Evolutionary conservation across 306 rosid species (phyloP).

Genomic region (Argentina anserina): DNA sequence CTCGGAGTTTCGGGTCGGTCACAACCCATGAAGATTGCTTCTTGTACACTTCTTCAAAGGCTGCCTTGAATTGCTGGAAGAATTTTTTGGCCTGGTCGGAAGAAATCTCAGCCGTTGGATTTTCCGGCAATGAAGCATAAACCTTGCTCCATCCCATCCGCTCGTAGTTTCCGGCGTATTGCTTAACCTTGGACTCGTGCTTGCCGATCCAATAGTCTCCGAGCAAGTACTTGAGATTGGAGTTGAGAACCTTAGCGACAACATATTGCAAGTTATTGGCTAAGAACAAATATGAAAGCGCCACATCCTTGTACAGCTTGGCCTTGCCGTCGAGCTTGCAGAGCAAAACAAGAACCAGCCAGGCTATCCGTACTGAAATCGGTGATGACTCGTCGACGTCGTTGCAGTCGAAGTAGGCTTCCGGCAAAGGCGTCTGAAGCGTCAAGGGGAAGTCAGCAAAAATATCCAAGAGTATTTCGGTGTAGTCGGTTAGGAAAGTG

Average conservation of each 20-base stretch:
- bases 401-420: slow-evolving; percentile 45
- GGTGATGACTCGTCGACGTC: slow-evolving; percentile 32
- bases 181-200: slow-evolving; percentile 65
- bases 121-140: slow-evolving; percentile 41
- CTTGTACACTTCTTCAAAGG: slow-evolving; percentile 47
- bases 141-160: slow-evolving; percentile 78
- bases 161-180: slow-evolving; percentile 63
- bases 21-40: slow-evolving; percentile 61
- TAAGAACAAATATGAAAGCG: slow-evolving; percentile 72
- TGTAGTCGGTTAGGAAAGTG: slow-evolving; percentile 57
- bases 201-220: slow-evolving; percentile 61
- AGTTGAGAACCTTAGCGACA: slow-evolving; percentile 49
- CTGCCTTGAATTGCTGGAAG: slow-evolving; percentile 37
- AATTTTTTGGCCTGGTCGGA: slow-evolving; percentile 38
- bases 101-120: slow-evolving; percentile 46
- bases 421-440: slow-evolving; percentile 51
- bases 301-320: slow-evolving; percentile 58
- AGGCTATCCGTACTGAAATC: slow-evolving; percentile 45
- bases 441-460: slow-evolving; percentile 53
- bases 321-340: slow-evolving; percentile 81
- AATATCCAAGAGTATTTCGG: slow-evolving; percentile 42
- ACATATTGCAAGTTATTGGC: slow-evolving; percentile 93
- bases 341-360: slow-evolving; percentile 70
- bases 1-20: slow-evolving; percentile 51
- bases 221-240: slow-evolving; percentile 50